Evolutionary conservation across 257 asterid genomes (phyloP).

Genomic region (Solanum tacnaense): DNA sequence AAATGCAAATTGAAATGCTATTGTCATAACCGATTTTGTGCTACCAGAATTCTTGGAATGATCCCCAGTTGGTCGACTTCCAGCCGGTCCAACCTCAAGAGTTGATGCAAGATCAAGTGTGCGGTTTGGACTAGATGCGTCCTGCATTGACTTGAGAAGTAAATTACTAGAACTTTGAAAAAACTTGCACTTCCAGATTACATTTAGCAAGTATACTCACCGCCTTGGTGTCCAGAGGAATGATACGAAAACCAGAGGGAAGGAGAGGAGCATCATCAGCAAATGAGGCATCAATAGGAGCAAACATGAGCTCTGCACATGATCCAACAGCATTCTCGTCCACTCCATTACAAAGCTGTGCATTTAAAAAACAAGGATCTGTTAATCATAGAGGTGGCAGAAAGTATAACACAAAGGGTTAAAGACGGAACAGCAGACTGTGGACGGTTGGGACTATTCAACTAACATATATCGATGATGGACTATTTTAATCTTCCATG

Average conservation of each 20-base stretch:
- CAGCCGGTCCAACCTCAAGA: slow-evolving; percentile 67
- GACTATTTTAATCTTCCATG: too few relatives aligned
- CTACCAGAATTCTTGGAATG: slow-evolving; percentile 23
- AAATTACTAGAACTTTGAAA: neutral
- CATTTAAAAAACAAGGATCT: neutral
- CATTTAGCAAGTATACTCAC: slow-evolving; percentile 16
- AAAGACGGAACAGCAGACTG: neutral
- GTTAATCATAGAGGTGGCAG: neutral
- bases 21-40: slow-evolving; percentile 85
- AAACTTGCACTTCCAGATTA: neutral
- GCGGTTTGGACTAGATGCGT: slow-evolving; percentile 67
- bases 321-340: slow-evolving; percentile 77
- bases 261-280: slow-evolving; percentile 96
- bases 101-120: slow-evolving; percentile 93
- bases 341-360: slow-evolving; percentile 86
- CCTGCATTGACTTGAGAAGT: slow-evolving; percentile 25
- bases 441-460: neutral
- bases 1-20: slow-evolving; percentile 89
- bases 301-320: slow-evolving; percentile 82
- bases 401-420: neutral
- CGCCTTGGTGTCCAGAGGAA: slow-evolving; percentile 67
- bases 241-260: slow-evolving; percentile 94
- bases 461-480: too few relatives aligned
- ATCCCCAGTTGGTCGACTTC: slow-evolving; percentile 35
- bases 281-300: slow-evolving; percentile 95